phyloP scores from a whole-genome alignment of 371 early-diverging fungal genomes.

The Rhizopus stolonifer region DNA sequence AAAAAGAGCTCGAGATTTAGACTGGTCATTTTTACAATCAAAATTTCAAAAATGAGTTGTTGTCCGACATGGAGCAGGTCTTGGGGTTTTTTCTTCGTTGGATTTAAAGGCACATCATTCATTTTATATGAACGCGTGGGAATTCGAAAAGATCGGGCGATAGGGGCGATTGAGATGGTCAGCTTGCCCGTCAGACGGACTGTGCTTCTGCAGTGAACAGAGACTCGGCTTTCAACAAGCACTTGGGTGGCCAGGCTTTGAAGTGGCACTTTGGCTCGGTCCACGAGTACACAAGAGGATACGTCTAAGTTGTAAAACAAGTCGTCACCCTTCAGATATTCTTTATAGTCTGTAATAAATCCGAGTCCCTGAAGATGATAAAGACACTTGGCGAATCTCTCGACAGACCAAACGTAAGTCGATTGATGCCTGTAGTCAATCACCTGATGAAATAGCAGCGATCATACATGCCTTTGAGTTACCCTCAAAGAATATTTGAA shows the following conservation, averaged over 20 bases:
- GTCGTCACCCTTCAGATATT: constrained; percentile 76
- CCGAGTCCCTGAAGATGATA: constrained; percentile 72
- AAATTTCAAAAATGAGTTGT: constrained; percentile 70
- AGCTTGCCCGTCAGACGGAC: constrained; percentile 54
- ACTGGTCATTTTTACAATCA: constrained; percentile 64
- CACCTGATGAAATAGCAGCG: constrained; percentile 73
- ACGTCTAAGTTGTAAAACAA: constrained; percentile 71
- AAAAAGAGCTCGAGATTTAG: constrained; percentile 65
- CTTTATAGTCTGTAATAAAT: constrained; percentile 64
- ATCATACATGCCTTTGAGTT: constrained; percentile 88
- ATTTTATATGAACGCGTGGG: constrained; percentile 7
- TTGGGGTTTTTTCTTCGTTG: constrained; percentile 5
- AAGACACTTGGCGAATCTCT: constrained; percentile 63
- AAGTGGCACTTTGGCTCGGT: constrained; percentile 61
- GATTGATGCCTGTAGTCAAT: constrained; percentile 70
- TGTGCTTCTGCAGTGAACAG: constrained; percentile 55
- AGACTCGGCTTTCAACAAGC: constrained; percentile 45
- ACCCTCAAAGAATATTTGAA: constrained; percentile 87
- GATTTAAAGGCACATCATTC: constrained; percentile 8
- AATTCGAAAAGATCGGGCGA: constrained; percentile 36
- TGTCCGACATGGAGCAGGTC: constrained; percentile 44
- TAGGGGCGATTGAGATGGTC: constrained; percentile 42
- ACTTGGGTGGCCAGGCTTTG: constrained; percentile 42
- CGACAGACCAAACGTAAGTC: constrained; percentile 76
- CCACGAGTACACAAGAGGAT: constrained; percentile 61